phyloP scores from a whole-genome alignment of 2,329 filamentous ascomycete species.

The Apiospora hydei region DNA sequence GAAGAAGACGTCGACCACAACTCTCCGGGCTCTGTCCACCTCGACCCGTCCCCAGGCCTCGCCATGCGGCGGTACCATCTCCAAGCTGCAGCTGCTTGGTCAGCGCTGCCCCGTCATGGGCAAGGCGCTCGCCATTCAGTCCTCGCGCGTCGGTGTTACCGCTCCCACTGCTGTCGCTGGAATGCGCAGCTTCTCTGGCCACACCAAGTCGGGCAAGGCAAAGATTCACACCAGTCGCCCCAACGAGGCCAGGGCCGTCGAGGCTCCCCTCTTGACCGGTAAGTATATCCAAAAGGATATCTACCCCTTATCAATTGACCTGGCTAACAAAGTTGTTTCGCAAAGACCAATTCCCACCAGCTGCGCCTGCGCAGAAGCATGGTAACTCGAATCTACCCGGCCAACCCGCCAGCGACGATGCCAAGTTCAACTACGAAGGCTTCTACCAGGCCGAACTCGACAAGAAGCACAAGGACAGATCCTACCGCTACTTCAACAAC shows the following conservation, averaged over 20 bases:
- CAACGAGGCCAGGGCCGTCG: constrained; percentile 80
- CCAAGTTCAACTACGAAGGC: constrained; percentile 86
- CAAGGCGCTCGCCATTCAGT: constrained; percentile 92
- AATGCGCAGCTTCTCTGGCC: constrained; percentile 59
- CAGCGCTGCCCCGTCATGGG: constrained; percentile 98
- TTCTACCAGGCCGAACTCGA: constrained; percentile 91
- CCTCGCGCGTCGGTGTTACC: constrained; percentile 58
- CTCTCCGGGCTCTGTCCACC: constrained; percentile 87
- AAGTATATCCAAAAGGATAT: neutral
- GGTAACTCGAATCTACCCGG: constrained; percentile 37
- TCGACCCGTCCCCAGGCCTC: constrained; percentile 71
- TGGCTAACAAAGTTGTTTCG: constrained; percentile 32
- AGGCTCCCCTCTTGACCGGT: constrained; percentile 55
- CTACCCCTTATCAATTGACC: neutral
- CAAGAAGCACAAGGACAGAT: constrained; percentile 99
- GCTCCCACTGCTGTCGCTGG: constrained; percentile 54
- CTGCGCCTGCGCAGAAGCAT: constrained; percentile 40
- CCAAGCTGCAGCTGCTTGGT: constrained; percentile 92
- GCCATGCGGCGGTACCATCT: constrained; percentile 90
- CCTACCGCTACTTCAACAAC: constrained; percentile 99
- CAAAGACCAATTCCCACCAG: constrained; percentile 46
- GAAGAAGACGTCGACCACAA: constrained; percentile 90
- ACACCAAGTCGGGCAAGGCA: constrained; percentile 67
- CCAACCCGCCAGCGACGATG: constrained; percentile 40
- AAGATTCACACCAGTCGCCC: constrained; percentile 82